Conservation (phyloP, 2,329 filamentous ascomycete genomes). For the Colletotrichum tofieldiae region DNA sequence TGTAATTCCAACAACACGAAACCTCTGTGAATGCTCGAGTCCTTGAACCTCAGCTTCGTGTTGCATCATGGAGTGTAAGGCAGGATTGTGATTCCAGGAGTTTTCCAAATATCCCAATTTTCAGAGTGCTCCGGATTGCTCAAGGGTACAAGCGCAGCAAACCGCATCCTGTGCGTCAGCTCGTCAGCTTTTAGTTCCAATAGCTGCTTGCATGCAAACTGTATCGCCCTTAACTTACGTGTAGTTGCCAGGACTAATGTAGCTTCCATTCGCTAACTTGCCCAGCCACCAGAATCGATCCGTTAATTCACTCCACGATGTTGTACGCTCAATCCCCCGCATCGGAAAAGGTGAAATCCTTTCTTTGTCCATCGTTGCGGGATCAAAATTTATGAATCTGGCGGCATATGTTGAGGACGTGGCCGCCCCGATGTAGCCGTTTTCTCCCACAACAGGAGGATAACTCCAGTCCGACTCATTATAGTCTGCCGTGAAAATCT, state of each 20-base stretch:
- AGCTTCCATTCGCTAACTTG: constrained; percentile 48
- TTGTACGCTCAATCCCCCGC: constrained; percentile 43
- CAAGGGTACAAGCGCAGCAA: constrained; percentile 50
- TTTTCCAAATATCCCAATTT: constrained; percentile 48
- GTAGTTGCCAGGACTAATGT: constrained; percentile 48
- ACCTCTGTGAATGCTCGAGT: background rate
- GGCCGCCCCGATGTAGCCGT: constrained; percentile 49
- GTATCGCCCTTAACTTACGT: background rate
- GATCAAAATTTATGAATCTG: constrained; percentile 43
- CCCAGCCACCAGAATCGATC: constrained; percentile 50
- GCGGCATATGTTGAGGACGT: constrained; percentile 45
- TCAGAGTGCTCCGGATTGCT: constrained; percentile 41
- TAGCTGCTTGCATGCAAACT: background rate
- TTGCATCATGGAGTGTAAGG: constrained; percentile 13
- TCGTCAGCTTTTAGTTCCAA: background rate
- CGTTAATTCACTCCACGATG: constrained; percentile 29
- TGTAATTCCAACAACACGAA: background rate
- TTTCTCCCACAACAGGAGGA: constrained; percentile 47
- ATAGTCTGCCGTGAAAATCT: constrained; percentile 49
- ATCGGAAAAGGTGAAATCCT: constrained; percentile 47
- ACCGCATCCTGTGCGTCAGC: constrained; percentile 39
- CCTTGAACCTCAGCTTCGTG: background rate
- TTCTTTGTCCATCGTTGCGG: constrained; percentile 45
- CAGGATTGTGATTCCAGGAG: constrained; percentile 41
- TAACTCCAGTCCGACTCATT: constrained; percentile 49